Percentiles rank a stretch among this genome's conserved stretches.
phyloP scores from a whole-genome alignment of 371 early-diverging fungal species.

The Furculomyces boomerangus region DNA sequence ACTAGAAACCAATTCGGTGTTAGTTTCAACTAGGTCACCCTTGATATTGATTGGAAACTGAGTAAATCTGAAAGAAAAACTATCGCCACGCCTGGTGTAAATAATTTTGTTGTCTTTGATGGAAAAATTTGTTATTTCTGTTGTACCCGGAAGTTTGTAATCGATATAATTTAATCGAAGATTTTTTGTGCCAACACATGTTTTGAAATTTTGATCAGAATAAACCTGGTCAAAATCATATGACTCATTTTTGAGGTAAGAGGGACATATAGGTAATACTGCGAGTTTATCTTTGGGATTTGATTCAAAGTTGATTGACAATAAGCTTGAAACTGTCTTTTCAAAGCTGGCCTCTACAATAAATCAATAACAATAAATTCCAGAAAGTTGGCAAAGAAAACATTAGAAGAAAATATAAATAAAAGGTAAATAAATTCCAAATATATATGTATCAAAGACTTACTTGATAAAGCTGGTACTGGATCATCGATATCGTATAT shows the following conservation, averaged over 20 bases:
- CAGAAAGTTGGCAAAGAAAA: no score
- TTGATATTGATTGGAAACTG: not conserved
- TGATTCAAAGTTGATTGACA: no score
- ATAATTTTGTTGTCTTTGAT: slow-evolving; percentile 15
- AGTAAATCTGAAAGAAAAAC: not conserved
- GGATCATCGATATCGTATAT: slow-evolving; percentile 18
- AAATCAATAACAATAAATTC: no score
- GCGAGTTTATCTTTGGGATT: no score
- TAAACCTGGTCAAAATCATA: slow-evolving; percentile 15
- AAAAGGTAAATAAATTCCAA: no score
- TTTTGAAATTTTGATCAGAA: slow-evolving; percentile 5
- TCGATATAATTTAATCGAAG: slow-evolving; percentile 7
- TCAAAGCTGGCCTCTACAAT: no score
- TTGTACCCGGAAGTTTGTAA: slow-evolving; percentile 10
- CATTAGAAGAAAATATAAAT: no score
- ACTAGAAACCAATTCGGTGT: not conserved
- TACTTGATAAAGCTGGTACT: no score
- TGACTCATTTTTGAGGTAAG: no score
- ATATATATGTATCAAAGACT: no score
- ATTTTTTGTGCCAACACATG: slow-evolving; percentile 14
- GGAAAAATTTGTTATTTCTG: slow-evolving; percentile 17
- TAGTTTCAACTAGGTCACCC: not conserved
- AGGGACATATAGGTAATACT: no score
- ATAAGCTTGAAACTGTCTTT: no score
- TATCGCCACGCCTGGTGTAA: slow-evolving; percentile 17